phyloP scores from a whole-genome alignment of 2,329 filamentous ascomycete genomes.

The Botrytis galanthina region DNA sequence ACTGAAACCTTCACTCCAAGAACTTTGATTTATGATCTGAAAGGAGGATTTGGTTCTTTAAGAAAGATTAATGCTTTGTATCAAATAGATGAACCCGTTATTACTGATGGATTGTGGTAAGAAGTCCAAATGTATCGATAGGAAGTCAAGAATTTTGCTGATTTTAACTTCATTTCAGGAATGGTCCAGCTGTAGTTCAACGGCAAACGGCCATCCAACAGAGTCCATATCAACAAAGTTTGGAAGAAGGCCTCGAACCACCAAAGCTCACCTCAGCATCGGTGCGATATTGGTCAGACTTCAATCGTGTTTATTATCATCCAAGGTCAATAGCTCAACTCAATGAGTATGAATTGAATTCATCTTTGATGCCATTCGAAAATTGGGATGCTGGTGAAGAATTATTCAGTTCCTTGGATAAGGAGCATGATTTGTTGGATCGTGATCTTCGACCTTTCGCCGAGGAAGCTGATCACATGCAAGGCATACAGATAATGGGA shows the following conservation, averaged over 20 bases:
- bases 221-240: slow-evolving; percentile 73
- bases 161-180: slow-evolving; percentile 46
- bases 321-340: slow-evolving; percentile 84
- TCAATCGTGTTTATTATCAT: slow-evolving; percentile 88
- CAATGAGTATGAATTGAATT: slow-evolving; percentile 82
- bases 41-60: slow-evolving; percentile 86
- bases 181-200: slow-evolving; percentile 65
- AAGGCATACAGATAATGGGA: slow-evolving; percentile 77
- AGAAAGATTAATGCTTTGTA: slow-evolving; percentile 88
- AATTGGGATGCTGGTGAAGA: slow-evolving; percentile 71
- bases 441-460: slow-evolving; percentile 84
- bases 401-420: slow-evolving; percentile 69
- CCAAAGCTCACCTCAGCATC: slow-evolving; percentile 64
- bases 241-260: slow-evolving; percentile 67
- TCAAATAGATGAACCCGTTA: slow-evolving; percentile 39
- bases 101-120: slow-evolving; percentile 42
- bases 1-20: slow-evolving; percentile 89
- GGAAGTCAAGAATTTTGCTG: not conserved
- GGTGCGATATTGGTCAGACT: slow-evolving; percentile 97
- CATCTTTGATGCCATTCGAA: slow-evolving; percentile 77
- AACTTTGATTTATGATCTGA: slow-evolving; percentile 91
- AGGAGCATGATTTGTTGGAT: slow-evolving; percentile 83
- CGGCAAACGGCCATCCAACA: slow-evolving; percentile 64
- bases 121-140: slow-evolving; percentile 12
- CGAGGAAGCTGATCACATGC: slow-evolving; percentile 91